Evolutionary conservation across 2,329 filamentous ascomycete genomes (phyloP).

Genomic region (Plectosphaerella cucumerina): DNA sequence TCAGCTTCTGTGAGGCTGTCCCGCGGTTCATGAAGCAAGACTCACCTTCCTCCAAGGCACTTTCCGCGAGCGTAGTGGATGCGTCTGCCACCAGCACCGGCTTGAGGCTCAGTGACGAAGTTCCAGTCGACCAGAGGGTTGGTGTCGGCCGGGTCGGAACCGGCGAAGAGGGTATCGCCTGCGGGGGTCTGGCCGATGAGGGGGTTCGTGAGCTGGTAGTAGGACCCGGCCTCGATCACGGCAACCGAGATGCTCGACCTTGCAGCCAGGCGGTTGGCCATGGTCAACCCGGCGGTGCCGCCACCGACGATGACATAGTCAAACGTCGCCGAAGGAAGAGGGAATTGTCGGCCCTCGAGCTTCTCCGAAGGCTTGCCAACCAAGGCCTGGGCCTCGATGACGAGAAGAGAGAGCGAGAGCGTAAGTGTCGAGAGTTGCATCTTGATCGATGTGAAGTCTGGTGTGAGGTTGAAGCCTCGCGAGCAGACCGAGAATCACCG

Average conservation of each 20-base stretch:
- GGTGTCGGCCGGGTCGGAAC: slow-evolving; percentile 11
- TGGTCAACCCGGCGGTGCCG: not conserved
- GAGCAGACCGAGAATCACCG: too few species aligned
- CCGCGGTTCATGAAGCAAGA: too few species aligned
- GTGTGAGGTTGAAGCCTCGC: too few species aligned
- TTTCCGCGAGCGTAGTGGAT: slow-evolving; percentile 33
- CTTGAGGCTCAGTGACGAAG: slow-evolving; percentile 18
- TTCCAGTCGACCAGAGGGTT: slow-evolving; percentile 24
- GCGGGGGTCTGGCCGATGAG: not conserved
- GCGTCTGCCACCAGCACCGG: slow-evolving; percentile 17
- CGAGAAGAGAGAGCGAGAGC: too few species aligned
- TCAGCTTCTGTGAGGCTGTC: not conserved
- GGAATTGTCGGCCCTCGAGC: too few species aligned
- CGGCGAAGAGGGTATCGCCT: slow-evolving; percentile 16
- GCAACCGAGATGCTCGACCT: slow-evolving; percentile 26
- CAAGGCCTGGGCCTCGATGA: too few species aligned
- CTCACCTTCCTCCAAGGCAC: slow-evolving; percentile 19
- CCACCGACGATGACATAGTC: not conserved
- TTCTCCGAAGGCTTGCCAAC: too few species aligned
- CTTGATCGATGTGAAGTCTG: too few species aligned
- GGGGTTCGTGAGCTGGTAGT: slow-evolving; percentile 24
- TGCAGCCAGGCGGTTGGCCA: slow-evolving; percentile 9
- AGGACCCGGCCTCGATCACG: slow-evolving; percentile 31
- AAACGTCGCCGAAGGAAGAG: not conserved
- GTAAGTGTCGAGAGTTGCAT: too few species aligned